A percentile compares a stretch with the other conserved stretches of the same genome.
phyloP scores from a whole-genome alignment of 2,329 filamentous ascomycete species.

The Rhynchosporium secalis region DNA sequence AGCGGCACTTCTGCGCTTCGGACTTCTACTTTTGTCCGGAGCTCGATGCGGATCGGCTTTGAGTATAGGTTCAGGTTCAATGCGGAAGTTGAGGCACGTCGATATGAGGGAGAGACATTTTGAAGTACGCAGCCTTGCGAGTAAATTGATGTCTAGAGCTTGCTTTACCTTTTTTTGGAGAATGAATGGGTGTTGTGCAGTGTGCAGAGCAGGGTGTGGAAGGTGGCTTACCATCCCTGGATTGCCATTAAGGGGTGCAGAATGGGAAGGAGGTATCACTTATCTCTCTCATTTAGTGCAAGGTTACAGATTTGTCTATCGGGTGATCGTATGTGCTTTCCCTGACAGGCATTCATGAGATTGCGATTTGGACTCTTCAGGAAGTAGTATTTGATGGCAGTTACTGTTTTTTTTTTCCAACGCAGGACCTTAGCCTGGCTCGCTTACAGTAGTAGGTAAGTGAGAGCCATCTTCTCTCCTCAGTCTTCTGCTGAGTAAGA shows the following conservation, averaged over 20 bases:
- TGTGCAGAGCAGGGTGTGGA: neutral
- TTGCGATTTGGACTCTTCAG: too few species aligned
- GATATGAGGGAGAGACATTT: neutral
- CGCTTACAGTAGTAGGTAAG: too few species aligned
- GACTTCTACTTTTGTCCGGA: neutral
- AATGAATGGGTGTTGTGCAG: constrained; percentile 5
- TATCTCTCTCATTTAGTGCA: neutral
- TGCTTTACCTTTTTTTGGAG: neutral
- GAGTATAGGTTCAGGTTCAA: too few species aligned
- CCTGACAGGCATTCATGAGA: too few species aligned
- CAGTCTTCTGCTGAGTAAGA: too few species aligned
- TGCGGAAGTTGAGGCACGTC: too few species aligned
- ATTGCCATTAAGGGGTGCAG: constrained; percentile 1
- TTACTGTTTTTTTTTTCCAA: too few species aligned
- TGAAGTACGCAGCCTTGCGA: neutral
- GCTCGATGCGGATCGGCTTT: too few species aligned
- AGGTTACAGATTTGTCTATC: neutral
- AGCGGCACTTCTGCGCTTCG: too few species aligned
- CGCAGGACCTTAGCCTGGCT: too few species aligned
- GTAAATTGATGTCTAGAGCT: neutral
- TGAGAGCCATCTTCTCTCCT: too few species aligned
- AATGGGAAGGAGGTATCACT: constrained; percentile 3
- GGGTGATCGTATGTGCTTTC: neutral
- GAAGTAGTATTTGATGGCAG: too few species aligned
- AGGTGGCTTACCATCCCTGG: constrained; percentile 4